These are phyloP conservation scores for Solanum hybrid DNA, from an alignment of 305 asterid species.

Conservation along the genomic window DNA sequence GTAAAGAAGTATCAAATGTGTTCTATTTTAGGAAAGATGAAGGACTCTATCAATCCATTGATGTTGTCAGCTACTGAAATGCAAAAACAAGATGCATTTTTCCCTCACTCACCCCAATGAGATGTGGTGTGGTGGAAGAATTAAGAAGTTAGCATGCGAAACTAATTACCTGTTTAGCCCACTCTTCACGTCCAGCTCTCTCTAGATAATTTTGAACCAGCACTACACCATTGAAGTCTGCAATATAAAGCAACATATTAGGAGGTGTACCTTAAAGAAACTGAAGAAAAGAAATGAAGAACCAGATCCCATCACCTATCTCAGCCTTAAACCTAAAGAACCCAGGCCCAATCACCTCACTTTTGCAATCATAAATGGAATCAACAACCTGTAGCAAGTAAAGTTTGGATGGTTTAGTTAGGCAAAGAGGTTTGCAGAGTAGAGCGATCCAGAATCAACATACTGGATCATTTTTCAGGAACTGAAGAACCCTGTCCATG, in stretches of 20 bases:
- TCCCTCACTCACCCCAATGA: neutral
- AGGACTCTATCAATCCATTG: neutral
- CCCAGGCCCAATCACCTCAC: slow-evolving; percentile 99
- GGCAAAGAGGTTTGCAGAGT: neutral
- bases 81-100: neutral
- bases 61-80: neutral
- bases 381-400: slow-evolving; percentile 72
- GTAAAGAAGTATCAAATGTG: neutral
- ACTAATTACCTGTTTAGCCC: slow-evolving; percentile 74
- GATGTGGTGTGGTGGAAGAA: neutral
- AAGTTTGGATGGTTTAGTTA: slow-evolving; percentile 9
- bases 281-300: neutral
- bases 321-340: slow-evolving; percentile 97
- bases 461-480: slow-evolving; percentile 58
- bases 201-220: slow-evolving; percentile 81
- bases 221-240: slow-evolving; percentile 91
- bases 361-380: slow-evolving; percentile 91
- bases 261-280: neutral
- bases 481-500: slow-evolving; percentile 86
- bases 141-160: neutral
- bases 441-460: slow-evolving; percentile 4
- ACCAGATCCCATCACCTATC: slow-evolving; percentile 49
- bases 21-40: neutral
- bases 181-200: slow-evolving; percentile 85
- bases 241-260: slow-evolving; percentile 19